These are phyloP conservation scores for Voacanga thouarsii DNA, from an alignment of 257 asterid species.

Conservation along the genomic window DNA sequence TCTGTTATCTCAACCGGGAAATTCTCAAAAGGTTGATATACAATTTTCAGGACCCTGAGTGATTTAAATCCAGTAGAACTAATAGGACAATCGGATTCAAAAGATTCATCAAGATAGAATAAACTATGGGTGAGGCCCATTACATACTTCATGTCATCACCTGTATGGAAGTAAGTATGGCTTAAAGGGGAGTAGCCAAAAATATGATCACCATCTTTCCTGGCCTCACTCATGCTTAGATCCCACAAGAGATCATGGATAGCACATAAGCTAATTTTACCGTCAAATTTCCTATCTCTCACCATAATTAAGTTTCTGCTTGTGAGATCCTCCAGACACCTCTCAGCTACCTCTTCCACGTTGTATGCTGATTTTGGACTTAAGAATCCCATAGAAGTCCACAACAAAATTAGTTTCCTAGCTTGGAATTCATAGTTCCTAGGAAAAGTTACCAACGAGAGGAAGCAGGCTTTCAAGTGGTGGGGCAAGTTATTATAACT, in stretches of 20 bases:
- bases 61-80: too few species aligned
- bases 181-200: too few species aligned
- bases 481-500: slow-evolving; percentile 29
- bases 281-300: slow-evolving; percentile 19
- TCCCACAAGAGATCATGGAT: slow-evolving; percentile 34
- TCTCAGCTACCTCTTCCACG: slow-evolving; percentile 26
- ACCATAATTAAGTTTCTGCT: slow-evolving; percentile 28
- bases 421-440: slow-evolving; percentile 30
- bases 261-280: slow-evolving; percentile 27
- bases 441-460: slow-evolving; percentile 38
- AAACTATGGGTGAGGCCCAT: neutral
- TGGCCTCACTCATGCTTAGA: slow-evolving; percentile 37
- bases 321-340: slow-evolving; percentile 32
- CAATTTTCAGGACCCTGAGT: too few species aligned
- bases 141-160: neutral
- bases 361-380: neutral
- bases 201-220: slow-evolving; percentile 7
- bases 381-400: slow-evolving; percentile 39
- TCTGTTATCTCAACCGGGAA: too few species aligned
- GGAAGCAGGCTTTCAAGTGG: too few species aligned
- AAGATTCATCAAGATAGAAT: too few species aligned
- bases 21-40: too few species aligned
- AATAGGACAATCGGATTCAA: too few species aligned
- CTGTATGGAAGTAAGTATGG: too few species aligned
- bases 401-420: slow-evolving; percentile 20